Base-by-base conservation (phyloP, 768 basidiomycete species). In the Dacryopinax spathularia region DNA sequence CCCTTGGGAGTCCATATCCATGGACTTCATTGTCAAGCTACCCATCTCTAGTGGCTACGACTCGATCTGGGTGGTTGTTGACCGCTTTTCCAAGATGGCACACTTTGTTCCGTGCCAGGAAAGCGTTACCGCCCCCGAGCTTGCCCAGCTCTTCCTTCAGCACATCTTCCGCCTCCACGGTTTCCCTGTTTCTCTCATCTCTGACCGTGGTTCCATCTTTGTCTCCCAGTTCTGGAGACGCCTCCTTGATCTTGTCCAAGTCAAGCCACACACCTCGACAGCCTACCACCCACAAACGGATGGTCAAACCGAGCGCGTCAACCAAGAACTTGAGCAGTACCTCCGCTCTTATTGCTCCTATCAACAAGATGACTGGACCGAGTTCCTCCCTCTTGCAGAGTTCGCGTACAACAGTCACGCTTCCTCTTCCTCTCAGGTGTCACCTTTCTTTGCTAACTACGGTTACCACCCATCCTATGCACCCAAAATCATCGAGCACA, bases 311-410 rank as follows among this genome's bases (percentile, higher is more conserved):
- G 76, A 78, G 67, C 65, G 73, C 18, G 70, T 68, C 20, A 79
- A 77, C 60, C 73, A 73, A 37, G 77, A 71, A 0, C 62, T 76
- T 0, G 72, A 69, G 43, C 75, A 76, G 39, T 77, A 77, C 62
- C 70, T 81, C 9, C 72, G 71, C 12, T 65, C 71, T 33, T 78
- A 74, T 48, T 68, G 63, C 61, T 73, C 69, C 0, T 76, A 76
- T 36, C 73, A 77, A 27, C 80, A 80, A 63, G 75, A 79, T 61
- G 69, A 79, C 63, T 79, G 77, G 78, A 72, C 72, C 2, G 73
- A 76, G 20, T 73, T 71, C 35, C 70, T 80, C 0, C 72, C 76
- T 0, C 66, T 79, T 16, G 75, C 76, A 5, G 75, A 80, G 65
- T 80, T 80, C 65, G 66, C 71, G 0, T 76, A 73, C 69, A 80